Conservation (phyloP, 2,329 filamentous ascomycete genomes). For the Fusarium sp. region DNA sequence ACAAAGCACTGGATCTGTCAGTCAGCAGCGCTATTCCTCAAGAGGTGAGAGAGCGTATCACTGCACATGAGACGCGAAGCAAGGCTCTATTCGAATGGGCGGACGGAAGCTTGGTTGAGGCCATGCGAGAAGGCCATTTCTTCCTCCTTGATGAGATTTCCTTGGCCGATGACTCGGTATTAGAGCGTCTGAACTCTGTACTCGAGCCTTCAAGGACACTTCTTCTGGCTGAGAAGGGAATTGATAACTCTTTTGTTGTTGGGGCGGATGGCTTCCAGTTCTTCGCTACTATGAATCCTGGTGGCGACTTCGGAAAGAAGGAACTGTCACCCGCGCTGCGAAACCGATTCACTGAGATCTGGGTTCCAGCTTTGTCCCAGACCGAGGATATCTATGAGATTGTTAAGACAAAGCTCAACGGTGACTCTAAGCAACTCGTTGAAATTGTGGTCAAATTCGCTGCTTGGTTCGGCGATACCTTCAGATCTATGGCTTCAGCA, state of each 20-base stretch:
- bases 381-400: conserved; percentile 90
- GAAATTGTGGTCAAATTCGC: conserved; percentile 85
- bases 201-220: conserved; percentile 89
- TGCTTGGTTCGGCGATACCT: conserved; percentile 89
- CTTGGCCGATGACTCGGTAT: conserved; percentile 94
- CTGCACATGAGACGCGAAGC: conserved; percentile 67
- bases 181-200: conserved; percentile 96
- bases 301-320: conserved; percentile 97
- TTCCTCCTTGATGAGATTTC: conserved; percentile 99
- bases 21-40: conserved; percentile 61
- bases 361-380: conserved; percentile 90
- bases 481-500: conserved; percentile 78
- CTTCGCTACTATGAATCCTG: conserved; percentile 98
- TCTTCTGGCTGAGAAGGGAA: conserved; percentile 92
- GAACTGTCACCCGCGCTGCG: conserved; percentile 94
- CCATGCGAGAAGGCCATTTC: conserved; percentile 89
- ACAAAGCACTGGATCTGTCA: conserved; percentile 63
- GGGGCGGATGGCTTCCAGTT: conserved; percentile 90
- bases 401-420: conserved; percentile 77
- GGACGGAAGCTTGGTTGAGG: conserved; percentile 91
- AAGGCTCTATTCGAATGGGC: conserved; percentile 96
- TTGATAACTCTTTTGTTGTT: conserved; percentile 81
- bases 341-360: conserved; percentile 98
- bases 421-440: conserved; percentile 68
- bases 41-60: conserved; percentile 60